A percentile compares a stretch with the other conserved stretches of the same genome.
These are phyloP conservation scores for Durusdinium trenchii DNA, from an alignment of 73 alveolate genomes.

Conservation along the genomic window DNA sequence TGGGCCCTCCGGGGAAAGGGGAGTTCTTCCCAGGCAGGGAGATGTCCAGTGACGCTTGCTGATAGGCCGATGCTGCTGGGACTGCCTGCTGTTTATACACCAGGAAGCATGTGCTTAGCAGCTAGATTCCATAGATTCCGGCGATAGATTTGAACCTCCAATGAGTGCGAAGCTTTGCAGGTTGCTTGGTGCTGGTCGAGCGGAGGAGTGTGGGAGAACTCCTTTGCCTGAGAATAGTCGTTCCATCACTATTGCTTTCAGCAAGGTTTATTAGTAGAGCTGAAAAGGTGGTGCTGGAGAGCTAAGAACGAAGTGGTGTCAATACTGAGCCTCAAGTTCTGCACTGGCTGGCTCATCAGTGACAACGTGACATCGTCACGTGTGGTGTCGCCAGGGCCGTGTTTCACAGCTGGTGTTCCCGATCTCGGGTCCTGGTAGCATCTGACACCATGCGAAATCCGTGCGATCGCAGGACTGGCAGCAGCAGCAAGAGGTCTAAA, in stretches of 20 bases:
- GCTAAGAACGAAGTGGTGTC: background rate
- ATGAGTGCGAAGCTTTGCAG: background rate
- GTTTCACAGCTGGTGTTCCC: too few species aligned
- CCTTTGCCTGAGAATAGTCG: background rate
- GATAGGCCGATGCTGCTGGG: too few species aligned
- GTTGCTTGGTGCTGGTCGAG: slow-evolving; percentile 37
- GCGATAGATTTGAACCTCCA: background rate
- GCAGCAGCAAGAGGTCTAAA: too few species aligned
- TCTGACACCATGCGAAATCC: too few species aligned
- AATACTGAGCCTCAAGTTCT: background rate
- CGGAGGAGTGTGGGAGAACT: background rate
- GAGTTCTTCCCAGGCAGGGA: background rate
- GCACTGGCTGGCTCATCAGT: background rate
- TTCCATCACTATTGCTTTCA: background rate
- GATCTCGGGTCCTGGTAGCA: too few species aligned
- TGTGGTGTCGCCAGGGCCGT: too few species aligned
- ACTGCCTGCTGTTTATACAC: too few species aligned
- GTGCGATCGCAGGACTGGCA: too few species aligned
- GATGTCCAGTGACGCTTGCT: background rate
- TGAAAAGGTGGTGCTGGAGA: background rate
- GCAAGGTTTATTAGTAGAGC: background rate
- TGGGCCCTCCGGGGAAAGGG: background rate
- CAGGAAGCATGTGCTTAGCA: too few species aligned
- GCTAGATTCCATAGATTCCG: too few species aligned
- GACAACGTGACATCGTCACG: background rate